A percentile compares a stretch with the other conserved stretches of the same genome.
Evolutionary conservation across 371 early-diverging fungal genomes (phyloP).

Genomic region (Mortierella sp.): DNA sequence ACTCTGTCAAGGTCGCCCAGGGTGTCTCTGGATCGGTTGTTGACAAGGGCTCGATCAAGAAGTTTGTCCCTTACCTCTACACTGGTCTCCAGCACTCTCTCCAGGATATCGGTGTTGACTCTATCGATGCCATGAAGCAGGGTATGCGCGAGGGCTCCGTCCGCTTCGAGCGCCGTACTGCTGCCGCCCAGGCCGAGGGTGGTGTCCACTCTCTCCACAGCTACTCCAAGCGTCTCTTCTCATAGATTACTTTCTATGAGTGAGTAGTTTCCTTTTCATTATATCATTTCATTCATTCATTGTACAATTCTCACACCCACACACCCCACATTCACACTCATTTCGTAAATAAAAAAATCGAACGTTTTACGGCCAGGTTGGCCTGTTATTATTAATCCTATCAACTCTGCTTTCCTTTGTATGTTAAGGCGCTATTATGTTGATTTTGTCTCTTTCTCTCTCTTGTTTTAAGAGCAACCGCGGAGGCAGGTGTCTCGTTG

Average conservation of each 20-base stretch:
- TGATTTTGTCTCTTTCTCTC: too few species aligned
- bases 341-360: neutral
- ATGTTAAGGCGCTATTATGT: too few species aligned
- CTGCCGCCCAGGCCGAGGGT: slow-evolving; percentile 96
- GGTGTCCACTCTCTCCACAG: slow-evolving; percentile 94
- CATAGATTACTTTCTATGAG: slow-evolving; percentile 53
- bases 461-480: neutral
- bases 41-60: slow-evolving; percentile 96
- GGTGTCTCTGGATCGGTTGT: slow-evolving; percentile 96
- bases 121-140: slow-evolving; percentile 74
- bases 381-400: too few species aligned
- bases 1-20: slow-evolving; percentile 98
- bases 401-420: too few species aligned
- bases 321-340: neutral
- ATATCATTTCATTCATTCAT: slow-evolving; percentile 5
- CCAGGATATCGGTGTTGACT: slow-evolving; percentile 94
- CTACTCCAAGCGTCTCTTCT: slow-evolving; percentile 90
- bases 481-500: neutral
- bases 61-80: slow-evolving; percentile 90
- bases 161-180: slow-evolving; percentile 94
- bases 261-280: neutral
- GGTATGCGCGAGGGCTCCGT: slow-evolving; percentile 79
- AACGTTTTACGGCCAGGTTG: too few species aligned
- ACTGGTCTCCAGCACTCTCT: slow-evolving; percentile 97
- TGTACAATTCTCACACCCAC: neutral